phyloP scores from a whole-genome alignment of 306 rosid species.

The Morella rubra region DNA sequence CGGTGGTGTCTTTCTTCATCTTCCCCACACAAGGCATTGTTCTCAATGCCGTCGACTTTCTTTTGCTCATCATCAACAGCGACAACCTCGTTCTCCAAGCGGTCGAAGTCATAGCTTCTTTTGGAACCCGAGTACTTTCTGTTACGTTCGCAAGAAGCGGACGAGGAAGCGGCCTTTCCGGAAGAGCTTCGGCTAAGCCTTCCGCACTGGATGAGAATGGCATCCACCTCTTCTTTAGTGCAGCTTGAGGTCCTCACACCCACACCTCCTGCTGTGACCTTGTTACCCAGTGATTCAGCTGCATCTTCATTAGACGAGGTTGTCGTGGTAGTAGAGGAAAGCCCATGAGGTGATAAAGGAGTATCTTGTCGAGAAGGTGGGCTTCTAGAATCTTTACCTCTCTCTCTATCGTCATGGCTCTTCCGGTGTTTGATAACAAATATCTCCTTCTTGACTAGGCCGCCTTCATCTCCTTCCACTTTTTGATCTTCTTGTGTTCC shows the following conservation, averaged over 20 bases:
- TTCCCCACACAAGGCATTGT: constrained; percentile 40
- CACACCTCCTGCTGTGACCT: constrained; percentile 26
- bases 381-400: constrained; percentile 29
- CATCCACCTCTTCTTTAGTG: constrained; percentile 90
- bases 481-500: constrained; percentile 17
- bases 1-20: constrained; percentile 55
- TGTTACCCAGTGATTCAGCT: constrained; percentile 12
- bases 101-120: constrained; percentile 75
- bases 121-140: constrained; percentile 87
- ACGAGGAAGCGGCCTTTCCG: constrained; percentile 62
- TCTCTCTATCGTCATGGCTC: constrained; percentile 78
- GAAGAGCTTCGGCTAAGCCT: constrained; percentile 94
- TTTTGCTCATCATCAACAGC: constrained; percentile 45
- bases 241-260: constrained; percentile 85
- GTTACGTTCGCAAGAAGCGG: constrained; percentile 41
- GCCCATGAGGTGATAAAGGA: background rate
- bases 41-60: constrained; percentile 29
- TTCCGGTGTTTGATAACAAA: constrained; percentile 76
- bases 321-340: background rate
- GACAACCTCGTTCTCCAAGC: constrained; percentile 39
- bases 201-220: constrained; percentile 90
- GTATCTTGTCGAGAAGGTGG: constrained; percentile 15
- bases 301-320: constrained; percentile 14
- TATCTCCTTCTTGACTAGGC: constrained; percentile 62
- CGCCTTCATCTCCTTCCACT: constrained; percentile 14